Conservation (phyloP, 1,284 basidiomycete species). For the Baeospora myosura region DNA sequence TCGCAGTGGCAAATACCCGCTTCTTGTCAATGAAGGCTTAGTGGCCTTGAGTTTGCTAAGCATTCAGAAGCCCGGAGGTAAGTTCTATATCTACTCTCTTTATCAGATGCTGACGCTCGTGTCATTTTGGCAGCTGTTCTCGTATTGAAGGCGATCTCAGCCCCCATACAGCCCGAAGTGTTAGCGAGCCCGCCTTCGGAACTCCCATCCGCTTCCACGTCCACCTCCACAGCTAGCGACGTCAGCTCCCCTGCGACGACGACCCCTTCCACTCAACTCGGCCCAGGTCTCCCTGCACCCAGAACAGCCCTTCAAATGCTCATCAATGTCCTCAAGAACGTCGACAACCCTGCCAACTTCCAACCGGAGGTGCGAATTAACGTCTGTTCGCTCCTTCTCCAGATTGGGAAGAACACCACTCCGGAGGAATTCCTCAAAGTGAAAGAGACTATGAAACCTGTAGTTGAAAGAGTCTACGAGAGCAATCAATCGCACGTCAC, state of each 20-base stretch:
- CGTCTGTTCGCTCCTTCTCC: constrained; percentile 60
- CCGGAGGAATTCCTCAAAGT: constrained; percentile 41
- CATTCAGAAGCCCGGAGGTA: constrained; percentile 59
- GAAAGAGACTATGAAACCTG: constrained; percentile 41
- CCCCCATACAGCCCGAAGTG: constrained; percentile 41
- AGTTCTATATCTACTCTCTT: constrained; percentile 18
- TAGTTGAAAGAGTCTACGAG: constrained; percentile 44
- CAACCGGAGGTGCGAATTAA: constrained; percentile 68
- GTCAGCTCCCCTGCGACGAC: constrained; percentile 35
- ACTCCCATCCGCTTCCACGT: constrained; percentile 33
- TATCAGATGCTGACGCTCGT: constrained; percentile 13
- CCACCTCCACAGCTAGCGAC: constrained; percentile 35
- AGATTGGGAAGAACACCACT: constrained; percentile 47
- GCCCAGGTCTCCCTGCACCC: constrained; percentile 34
- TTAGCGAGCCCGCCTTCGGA: constrained; percentile 22
- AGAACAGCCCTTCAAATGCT: constrained; percentile 61
- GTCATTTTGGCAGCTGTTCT: constrained; percentile 38
- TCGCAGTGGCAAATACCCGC: constrained; percentile 72
- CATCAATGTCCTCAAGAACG: constrained; percentile 47
- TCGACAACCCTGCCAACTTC: constrained; percentile 45
- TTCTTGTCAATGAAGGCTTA: constrained; percentile 86
- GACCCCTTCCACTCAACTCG: constrained; percentile 25
- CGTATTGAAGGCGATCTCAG: constrained; percentile 51
- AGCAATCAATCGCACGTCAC: constrained; percentile 22
- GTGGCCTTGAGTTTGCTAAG: constrained; percentile 76